These are phyloP conservation scores for Selaginella tamariscina DNA, from an alignment of 75 land plant genomes.

Conservation along the genomic window DNA sequence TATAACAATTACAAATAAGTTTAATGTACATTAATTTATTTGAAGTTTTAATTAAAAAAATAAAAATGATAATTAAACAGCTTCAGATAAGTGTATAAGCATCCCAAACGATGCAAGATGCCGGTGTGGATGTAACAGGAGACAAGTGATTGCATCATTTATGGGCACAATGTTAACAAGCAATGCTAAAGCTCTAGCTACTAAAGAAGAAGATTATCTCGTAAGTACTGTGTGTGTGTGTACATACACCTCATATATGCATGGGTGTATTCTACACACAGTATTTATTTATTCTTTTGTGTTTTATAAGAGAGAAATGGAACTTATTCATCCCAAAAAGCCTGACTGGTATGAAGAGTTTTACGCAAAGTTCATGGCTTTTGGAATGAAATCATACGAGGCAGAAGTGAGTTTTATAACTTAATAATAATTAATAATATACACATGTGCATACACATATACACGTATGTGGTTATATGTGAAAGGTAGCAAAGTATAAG, in stretches of 20 bases:
- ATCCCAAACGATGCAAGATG: not conserved
- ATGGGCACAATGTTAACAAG: not conserved
- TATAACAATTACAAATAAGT: too few species aligned
- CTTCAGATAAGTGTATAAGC: not conserved
- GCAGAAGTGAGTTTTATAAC: conserved; percentile 49
- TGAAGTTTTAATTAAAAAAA: too few species aligned
- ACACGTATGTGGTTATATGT: too few species aligned
- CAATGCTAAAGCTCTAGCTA: too few species aligned
- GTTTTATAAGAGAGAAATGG: conserved; percentile 28
- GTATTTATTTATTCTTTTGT: not conserved
- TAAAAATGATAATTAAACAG: not conserved
- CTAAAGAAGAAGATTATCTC: too few species aligned
- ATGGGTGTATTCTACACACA: too few species aligned
- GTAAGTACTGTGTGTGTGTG: too few species aligned
- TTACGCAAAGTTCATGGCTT: conserved; percentile 35
- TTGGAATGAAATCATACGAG: conserved; percentile 45
- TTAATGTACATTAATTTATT: too few species aligned
- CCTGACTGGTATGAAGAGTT: conserved; percentile 72
- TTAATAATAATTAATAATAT: too few species aligned
- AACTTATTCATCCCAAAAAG: conserved; percentile 37
- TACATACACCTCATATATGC: too few species aligned
- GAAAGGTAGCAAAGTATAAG: not conserved
- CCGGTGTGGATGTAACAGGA: not conserved
- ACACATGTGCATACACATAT: too few species aligned
- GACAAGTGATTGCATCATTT: not conserved